These are phyloP conservation scores for Penicillium bovifimosum DNA, from an alignment of 495 filamentous ascomycete species.

Conservation along the genomic window DNA sequence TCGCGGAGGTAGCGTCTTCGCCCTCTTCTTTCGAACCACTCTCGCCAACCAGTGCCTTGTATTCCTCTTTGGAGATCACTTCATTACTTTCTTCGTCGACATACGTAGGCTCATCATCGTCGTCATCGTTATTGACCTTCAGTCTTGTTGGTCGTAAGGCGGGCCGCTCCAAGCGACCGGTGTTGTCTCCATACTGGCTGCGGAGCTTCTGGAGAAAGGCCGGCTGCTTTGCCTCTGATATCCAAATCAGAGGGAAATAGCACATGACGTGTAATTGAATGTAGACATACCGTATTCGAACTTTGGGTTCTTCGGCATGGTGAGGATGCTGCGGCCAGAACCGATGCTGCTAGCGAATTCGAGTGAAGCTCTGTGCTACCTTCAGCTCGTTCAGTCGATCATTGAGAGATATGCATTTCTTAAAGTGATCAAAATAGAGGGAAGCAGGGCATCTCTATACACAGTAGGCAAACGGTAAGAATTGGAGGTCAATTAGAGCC, in stretches of 20 bases:
- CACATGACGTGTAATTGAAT: background rate
- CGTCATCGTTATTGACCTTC: constrained; percentile 31
- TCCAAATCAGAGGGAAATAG: background rate
- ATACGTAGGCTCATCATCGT: constrained; percentile 46
- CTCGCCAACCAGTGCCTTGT: constrained; percentile 34
- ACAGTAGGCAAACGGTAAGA: background rate
- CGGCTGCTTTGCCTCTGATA: constrained; percentile 41
- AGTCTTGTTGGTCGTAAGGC: constrained; percentile 36
- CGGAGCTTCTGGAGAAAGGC: constrained; percentile 44
- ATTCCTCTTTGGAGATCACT: constrained; percentile 45
- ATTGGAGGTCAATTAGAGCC: background rate
- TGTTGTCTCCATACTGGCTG: constrained; percentile 35
- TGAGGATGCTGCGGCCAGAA: constrained; percentile 7
- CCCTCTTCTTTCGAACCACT: constrained; percentile 16
- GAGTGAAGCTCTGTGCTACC: constrained; percentile 9
- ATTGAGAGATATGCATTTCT: background rate
- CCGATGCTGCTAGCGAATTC: constrained; percentile 4
- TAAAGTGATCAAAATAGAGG: background rate
- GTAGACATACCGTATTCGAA: constrained; percentile 42
- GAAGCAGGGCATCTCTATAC: background rate
- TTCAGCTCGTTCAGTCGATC: background rate
- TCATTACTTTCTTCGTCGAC: constrained; percentile 46
- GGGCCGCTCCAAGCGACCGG: constrained; percentile 38
- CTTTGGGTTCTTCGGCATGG: constrained; percentile 45
- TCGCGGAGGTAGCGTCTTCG: constrained; percentile 1